Conservation (phyloP, 2,329 filamentous ascomycete genomes). For the Fusarium udum region DNA sequence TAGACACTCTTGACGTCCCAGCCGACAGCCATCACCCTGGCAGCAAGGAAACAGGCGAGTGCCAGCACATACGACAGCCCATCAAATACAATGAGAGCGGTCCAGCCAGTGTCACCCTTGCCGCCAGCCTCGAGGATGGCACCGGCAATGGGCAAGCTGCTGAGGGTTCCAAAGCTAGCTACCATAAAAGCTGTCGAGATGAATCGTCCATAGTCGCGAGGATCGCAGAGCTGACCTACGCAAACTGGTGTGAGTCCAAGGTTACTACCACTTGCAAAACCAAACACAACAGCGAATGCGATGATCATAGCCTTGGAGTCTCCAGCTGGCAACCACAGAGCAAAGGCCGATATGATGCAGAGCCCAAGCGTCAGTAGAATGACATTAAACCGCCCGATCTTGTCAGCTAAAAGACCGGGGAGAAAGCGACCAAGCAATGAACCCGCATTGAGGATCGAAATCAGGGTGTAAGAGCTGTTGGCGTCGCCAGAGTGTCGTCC, state of each 20-base stretch:
- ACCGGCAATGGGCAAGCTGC: constrained; percentile 57
- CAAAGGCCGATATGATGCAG: constrained; percentile 65
- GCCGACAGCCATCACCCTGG: constrained; percentile 31
- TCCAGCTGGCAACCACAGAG: constrained; percentile 75
- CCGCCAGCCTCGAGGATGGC: constrained; percentile 46
- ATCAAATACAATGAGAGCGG: constrained; percentile 51
- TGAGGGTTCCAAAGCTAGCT: constrained; percentile 74
- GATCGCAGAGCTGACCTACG: constrained; percentile 80
- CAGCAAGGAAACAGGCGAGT: constrained; percentile 31
- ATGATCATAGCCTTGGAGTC: constrained; percentile 67
- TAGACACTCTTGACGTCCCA: constrained; percentile 31
- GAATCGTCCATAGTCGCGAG: constrained; percentile 78
- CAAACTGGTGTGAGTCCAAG: constrained; percentile 83
- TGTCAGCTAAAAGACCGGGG: constrained; percentile 80
- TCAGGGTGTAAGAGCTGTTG: constrained; percentile 68
- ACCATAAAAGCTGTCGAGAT: constrained; percentile 82
- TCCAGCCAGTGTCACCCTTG: constrained; percentile 47
- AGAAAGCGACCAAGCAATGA: constrained; percentile 80
- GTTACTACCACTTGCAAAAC: constrained; percentile 81
- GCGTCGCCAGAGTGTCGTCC: constrained; percentile 48
- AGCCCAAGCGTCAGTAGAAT: constrained; percentile 73
- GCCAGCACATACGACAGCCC: constrained; percentile 42
- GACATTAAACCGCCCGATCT: constrained; percentile 81
- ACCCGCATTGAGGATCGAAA: constrained; percentile 84
- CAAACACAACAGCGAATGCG: constrained; percentile 76